A percentile compares a stretch with the other conserved stretches of the same genome.
phyloP scores from a whole-genome alignment of 148 eudicot species.

The Camellia japonica region DNA sequence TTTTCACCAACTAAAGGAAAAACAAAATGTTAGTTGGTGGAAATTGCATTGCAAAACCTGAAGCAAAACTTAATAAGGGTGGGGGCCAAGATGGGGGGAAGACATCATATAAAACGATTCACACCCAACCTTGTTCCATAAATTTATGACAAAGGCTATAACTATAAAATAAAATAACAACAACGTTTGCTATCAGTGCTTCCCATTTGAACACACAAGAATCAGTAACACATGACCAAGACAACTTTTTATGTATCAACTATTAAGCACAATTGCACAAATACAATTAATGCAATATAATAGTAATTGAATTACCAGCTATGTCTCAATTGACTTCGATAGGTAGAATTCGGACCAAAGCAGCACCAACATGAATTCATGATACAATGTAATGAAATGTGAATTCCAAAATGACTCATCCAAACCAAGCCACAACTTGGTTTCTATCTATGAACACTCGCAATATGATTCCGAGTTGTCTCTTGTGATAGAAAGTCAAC shows the following conservation, averaged over 20 bases:
- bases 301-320: not conserved
- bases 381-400: not conserved
- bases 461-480: not conserved
- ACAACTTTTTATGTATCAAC: not conserved
- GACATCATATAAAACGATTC: not conserved
- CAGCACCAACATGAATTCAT: not conserved
- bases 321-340: not conserved
- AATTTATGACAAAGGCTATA: not conserved
- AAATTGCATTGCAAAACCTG: not conserved
- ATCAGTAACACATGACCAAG: not conserved
- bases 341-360: not conserved
- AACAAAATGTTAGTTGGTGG: not conserved
- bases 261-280: not conserved
- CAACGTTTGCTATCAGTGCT: too few species aligned
- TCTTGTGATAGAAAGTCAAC: too few species aligned
- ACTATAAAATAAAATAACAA: too few species aligned
- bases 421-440: not conserved
- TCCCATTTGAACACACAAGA: too few species aligned
- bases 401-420: not conserved
- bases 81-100: not conserved
- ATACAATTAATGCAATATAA: not conserved
- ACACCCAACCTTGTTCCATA: not conserved
- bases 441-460: not conserved
- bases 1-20: constrained; percentile 20
- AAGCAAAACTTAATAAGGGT: not conserved